phyloP scores from a whole-genome alignment of 2,329 filamentous ascomycete species.

The Trichoderma polysporum region DNA sequence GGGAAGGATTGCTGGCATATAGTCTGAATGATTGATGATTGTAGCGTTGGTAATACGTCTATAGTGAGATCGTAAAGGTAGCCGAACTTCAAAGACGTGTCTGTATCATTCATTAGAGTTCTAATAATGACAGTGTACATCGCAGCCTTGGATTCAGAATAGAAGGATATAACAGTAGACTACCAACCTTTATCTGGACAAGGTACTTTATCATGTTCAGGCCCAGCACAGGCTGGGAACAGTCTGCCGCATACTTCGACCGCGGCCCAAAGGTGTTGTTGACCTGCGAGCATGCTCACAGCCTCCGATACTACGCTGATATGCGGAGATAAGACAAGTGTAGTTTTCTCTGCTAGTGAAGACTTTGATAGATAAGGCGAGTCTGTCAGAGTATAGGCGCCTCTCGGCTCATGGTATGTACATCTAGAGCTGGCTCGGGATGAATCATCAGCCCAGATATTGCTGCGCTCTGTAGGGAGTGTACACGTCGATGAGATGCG shows the following conservation, averaged over 20 bases:
- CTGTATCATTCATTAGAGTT: constrained; percentile 27
- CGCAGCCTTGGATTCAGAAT: background rate
- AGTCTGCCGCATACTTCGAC: constrained; percentile 48
- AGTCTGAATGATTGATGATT: constrained; percentile 46
- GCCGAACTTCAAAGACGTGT: constrained; percentile 42
- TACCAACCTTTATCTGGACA: background rate
- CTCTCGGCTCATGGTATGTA: constrained; percentile 8
- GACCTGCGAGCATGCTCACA: constrained; percentile 35
- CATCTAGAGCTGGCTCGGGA: constrained; percentile 7
- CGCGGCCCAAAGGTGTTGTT: constrained; percentile 47
- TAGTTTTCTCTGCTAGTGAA: background rate
- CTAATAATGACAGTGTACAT: background rate
- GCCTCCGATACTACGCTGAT: constrained; percentile 46
- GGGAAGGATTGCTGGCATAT: constrained; percentile 46
- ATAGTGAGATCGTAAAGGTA: constrained; percentile 51
- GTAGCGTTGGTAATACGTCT: constrained; percentile 44
- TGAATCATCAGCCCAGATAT: background rate
- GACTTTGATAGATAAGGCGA: background rate
- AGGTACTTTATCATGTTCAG: background rate
- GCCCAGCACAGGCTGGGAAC: constrained; percentile 25
- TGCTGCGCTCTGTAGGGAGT: background rate
- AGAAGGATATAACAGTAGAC: no score
- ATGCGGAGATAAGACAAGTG: constrained; percentile 41
- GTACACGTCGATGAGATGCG: background rate
- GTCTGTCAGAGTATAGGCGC: background rate